Base-by-base conservation (phyloP, 306 rosid species). In the Cucurbita argyrosperma region DNA sequence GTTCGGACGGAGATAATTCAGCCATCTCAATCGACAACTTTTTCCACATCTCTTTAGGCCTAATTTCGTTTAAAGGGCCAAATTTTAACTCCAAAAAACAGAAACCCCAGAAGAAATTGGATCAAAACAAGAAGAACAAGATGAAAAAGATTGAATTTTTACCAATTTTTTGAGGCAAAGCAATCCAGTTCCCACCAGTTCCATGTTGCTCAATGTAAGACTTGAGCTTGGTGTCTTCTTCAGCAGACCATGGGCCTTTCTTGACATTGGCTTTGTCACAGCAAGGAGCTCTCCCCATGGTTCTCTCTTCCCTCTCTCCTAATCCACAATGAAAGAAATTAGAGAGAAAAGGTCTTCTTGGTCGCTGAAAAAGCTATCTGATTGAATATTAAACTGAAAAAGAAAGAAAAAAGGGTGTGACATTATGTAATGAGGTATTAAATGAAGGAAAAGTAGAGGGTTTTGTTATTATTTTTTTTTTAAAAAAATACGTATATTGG, bases 231-330 rank as follows among this genome's bases (percentile, higher is more conserved):
- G 83, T 47, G 37, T 87, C 91, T 84, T 87, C 91, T 73, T 87
- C 88, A 0, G 91, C 83, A 0, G 91, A 87, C 91, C 91, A 87
- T 43, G 91, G 91, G 0, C 91, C 91, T 81, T 77, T 87, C 88
- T 87, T 87, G 75, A 87, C 91, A 82, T 84, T 87, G 56, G 91
- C 88, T 82, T 87, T 87, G 82, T 87, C 91, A 71, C 91, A 87
- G 77, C 90, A 87, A 80, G 90, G 90, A 80, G 90, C 90, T 65
- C 90, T 87, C 12, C 91, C 88, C 91, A 87, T 79, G 3, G 19
- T 19, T 14, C 10, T 42, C 43, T 6, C 6, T 10, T 10, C 40
- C 6, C 3, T 46, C 11, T 21, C 55, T 67, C 55, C 37, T 65
- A 65, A 42, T 46, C 39, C 56, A 46, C 11, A 21, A 11, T 35